Conservation (phyloP, 179 eudicot genomes). For the Patellifolia procumbens region DNA sequence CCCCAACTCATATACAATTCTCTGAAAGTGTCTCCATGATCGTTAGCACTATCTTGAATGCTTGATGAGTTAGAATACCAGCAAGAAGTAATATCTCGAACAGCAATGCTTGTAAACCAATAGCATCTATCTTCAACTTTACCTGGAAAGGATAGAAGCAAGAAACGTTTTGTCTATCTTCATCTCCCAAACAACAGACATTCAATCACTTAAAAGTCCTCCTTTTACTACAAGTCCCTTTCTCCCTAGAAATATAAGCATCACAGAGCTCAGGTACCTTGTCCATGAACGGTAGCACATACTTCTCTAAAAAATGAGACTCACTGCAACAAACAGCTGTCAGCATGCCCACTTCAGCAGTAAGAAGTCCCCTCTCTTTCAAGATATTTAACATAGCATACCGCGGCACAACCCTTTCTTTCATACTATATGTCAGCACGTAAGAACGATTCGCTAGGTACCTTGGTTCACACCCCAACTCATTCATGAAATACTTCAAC, state of each 20-base stretch:
- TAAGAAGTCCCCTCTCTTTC: constrained; percentile 13
- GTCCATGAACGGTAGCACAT: constrained; percentile 22
- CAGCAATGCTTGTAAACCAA: background rate
- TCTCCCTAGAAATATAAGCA: constrained; percentile 24
- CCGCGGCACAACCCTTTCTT: constrained; percentile 34
- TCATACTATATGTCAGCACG: constrained; percentile 26
- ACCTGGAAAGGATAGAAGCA: background rate
- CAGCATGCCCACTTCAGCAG: background rate
- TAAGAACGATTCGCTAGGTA: constrained; percentile 21
- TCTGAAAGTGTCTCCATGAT: background rate
- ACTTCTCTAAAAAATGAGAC: constrained; percentile 7
- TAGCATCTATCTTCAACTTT: background rate
- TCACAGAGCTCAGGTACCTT: constrained; percentile 24
- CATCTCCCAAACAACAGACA: background rate
- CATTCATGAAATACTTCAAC: constrained; percentile 31
- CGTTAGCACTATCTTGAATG: background rate
- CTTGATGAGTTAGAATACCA: background rate
- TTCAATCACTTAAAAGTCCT: constrained; percentile 1
- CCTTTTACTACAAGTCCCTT: background rate
- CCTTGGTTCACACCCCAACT: constrained; percentile 29
- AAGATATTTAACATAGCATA: constrained; percentile 10
- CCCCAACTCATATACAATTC: background rate
- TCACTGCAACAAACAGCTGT: constrained; percentile 17
- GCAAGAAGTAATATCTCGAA: background rate
- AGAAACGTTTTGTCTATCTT: background rate